Percentiles rank a stretch among this genome's conserved stretches.
phyloP scores from a whole-genome alignment of 768 basidiomycete genomes.

The Cyathus striatus region DNA sequence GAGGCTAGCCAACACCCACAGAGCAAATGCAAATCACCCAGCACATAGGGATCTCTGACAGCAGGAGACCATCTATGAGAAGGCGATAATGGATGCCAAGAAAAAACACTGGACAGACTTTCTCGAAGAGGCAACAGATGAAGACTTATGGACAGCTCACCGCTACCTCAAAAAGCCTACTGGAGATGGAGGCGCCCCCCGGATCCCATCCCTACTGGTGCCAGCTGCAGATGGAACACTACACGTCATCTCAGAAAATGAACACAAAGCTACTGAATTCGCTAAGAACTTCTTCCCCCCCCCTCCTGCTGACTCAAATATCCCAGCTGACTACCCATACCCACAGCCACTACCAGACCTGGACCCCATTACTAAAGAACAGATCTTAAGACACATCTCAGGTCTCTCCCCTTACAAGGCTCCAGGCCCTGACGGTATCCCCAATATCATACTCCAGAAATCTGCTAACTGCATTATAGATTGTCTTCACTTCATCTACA shows the following conservation, averaged over 20 bases:
- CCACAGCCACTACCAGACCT: constrained; percentile 14
- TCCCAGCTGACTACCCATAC: constrained; percentile 13
- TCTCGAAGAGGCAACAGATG: constrained; percentile 7
- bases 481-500: constrained; percentile 16
- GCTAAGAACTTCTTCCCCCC: constrained; percentile 9
- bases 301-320: background rate
- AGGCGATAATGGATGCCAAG: constrained; percentile 14
- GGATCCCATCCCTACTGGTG: constrained; percentile 13
- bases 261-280: constrained; percentile 5
- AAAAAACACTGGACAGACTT: constrained; percentile 17
- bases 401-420: constrained; percentile 30
- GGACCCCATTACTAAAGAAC: constrained; percentile 12
- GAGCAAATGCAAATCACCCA: constrained; percentile 12
- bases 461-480: constrained; percentile 10
- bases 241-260: background rate
- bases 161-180: constrained; percentile 9
- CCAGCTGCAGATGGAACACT: background rate
- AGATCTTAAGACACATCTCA: constrained; percentile 17
- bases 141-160: constrained; percentile 14
- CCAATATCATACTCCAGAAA: constrained; percentile 25
- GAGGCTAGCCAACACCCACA: background rate
- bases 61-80: constrained; percentile 7
- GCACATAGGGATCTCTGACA: constrained; percentile 10
- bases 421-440: constrained; percentile 12
- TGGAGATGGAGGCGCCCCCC: constrained; percentile 12